Conservation (phyloP, 148 eudicot genomes). For the Diospyros kaki region DNA sequence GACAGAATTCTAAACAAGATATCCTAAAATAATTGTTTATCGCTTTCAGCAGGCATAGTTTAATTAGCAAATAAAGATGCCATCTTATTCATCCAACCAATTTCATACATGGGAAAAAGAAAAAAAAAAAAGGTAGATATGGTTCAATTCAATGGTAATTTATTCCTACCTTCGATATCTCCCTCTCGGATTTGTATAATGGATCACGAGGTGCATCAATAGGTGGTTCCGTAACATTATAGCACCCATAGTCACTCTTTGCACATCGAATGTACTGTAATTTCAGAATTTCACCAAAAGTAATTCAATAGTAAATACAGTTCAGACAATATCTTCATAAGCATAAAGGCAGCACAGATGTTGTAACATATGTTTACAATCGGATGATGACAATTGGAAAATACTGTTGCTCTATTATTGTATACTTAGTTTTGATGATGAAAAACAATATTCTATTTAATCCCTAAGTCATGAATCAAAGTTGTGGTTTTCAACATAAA, state of each 20-base stretch:
- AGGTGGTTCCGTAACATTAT: constrained; percentile 91
- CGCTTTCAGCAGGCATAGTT: too few species aligned
- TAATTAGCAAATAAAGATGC: neutral
- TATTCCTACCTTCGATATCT: constrained; percentile 62
- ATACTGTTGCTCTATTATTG: too few species aligned
- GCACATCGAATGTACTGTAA: constrained; percentile 93
- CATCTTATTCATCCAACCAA: neutral
- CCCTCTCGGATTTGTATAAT: constrained; percentile 85
- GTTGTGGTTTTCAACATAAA: too few species aligned
- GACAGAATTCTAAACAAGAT: too few species aligned
- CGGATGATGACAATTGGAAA: too few species aligned
- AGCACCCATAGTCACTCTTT: constrained; percentile 86
- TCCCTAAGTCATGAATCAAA: too few species aligned
- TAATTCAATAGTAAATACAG: neutral
- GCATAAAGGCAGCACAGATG: neutral
- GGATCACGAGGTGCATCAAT: constrained; percentile 98
- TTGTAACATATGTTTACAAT: too few species aligned
- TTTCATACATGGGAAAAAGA: neutral
- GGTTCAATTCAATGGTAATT: neutral
- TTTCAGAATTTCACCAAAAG: neutral
- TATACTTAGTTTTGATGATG: too few species aligned
- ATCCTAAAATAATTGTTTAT: neutral
- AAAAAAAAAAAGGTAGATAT: neutral
- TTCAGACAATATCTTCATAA: neutral
- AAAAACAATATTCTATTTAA: too few species aligned